Conservation (phyloP, 805 yeast species). For the Wickerhamiella cacticola region DNA sequence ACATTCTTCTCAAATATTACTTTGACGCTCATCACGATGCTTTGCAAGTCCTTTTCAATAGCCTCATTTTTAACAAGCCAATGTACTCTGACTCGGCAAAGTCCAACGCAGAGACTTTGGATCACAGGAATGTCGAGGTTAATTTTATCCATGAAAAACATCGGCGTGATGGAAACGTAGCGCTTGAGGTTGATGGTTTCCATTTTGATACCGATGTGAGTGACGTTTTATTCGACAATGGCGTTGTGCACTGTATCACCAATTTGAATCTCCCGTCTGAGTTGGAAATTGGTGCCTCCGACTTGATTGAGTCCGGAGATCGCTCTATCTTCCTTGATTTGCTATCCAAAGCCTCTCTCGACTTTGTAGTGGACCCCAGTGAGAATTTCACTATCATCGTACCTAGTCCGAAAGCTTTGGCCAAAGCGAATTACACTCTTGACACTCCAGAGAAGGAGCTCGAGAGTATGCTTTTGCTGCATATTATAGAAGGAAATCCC, state of each 20-base stretch:
- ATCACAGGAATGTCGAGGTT: constrained; percentile 17
- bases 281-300: constrained; percentile 41
- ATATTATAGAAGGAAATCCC: constrained; percentile 52
- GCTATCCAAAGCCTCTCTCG: constrained; percentile 25
- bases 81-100: constrained; percentile 50
- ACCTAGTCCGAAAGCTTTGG: constrained; percentile 52
- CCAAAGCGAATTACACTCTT: constrained; percentile 38
- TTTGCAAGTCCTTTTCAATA: constrained; percentile 42
- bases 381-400: constrained; percentile 51
- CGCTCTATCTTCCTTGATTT: constrained; percentile 38
- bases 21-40: constrained; percentile 41
- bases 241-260: constrained; percentile 66
- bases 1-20: constrained; percentile 49
- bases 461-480: constrained; percentile 45
- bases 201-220: constrained; percentile 22
- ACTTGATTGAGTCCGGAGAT: constrained; percentile 46
- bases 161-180: not conserved
- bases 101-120: constrained; percentile 23
- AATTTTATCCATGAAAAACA: not conserved
- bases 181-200: not conserved
- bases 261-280: constrained; percentile 45
- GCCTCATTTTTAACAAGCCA: constrained; percentile 48
- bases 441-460: constrained; percentile 27
- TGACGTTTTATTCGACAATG: constrained; percentile 69
- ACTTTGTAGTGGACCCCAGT: constrained; percentile 32